Conservation (phyloP, 352 stramenopile genomes). For the Phytophthora sojae region DNA sequence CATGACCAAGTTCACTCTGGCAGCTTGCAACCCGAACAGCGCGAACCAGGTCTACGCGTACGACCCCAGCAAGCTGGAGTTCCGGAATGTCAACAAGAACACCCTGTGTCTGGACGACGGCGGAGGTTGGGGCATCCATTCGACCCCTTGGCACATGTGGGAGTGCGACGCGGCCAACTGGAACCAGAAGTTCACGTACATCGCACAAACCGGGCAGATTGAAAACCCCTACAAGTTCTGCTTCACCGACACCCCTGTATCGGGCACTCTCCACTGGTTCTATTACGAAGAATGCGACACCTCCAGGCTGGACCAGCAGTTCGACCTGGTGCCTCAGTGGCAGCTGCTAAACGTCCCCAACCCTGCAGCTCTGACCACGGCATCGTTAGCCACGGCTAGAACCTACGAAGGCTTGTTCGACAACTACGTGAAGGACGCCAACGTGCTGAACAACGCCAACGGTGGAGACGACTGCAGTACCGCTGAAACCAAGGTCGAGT, state of each 20-base stretch:
- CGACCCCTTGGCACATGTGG: not conserved
- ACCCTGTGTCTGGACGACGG: not conserved
- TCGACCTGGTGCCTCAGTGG: not conserved
- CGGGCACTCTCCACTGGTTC: not conserved
- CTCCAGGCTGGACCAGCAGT: not conserved
- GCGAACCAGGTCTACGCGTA: not conserved
- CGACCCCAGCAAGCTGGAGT: not conserved
- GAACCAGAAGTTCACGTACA: not conserved
- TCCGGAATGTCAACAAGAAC: not conserved
- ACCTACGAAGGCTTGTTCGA: not conserved
- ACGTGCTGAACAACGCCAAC: conserved; percentile 4
- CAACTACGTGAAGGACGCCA: not conserved
- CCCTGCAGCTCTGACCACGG: not conserved
- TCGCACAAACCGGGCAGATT: not conserved
- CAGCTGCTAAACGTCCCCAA: not conserved
- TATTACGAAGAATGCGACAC: not conserved
- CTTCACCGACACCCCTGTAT: not conserved
- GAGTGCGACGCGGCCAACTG: not conserved
- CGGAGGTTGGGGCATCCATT: not conserved
- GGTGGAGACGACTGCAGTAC: not conserved
- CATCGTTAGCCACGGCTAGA: not conserved
- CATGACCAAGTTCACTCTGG: not conserved
- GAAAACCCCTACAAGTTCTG: not conserved
- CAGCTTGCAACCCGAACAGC: not conserved
- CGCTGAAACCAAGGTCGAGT: not conserved